phyloP scores from a whole-genome alignment of 164 flowering plant species.

The Liriodendron chinense region DNA sequence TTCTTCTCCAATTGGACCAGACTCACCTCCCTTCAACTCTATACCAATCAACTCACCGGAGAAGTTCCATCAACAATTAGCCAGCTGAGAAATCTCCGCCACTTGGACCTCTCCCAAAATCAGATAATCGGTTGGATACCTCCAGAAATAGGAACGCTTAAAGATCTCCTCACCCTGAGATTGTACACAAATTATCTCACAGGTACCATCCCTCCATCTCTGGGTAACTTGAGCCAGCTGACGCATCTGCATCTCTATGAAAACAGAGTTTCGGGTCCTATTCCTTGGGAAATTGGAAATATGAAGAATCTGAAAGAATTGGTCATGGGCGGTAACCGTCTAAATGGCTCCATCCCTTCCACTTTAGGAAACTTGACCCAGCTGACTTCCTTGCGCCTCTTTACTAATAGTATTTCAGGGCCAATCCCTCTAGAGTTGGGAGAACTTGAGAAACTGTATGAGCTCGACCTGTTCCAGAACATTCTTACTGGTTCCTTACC shows the following conservation, averaged over 20 bases:
- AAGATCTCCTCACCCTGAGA: slow-evolving; percentile 23
- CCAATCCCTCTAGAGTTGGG: slow-evolving; percentile 20
- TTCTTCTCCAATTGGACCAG: slow-evolving; percentile 15
- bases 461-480: background rate
- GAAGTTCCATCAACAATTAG: slow-evolving; percentile 14
- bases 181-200: slow-evolving; percentile 51
- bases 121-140: slow-evolving; percentile 1
- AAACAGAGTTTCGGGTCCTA: slow-evolving; percentile 15
- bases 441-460: background rate
- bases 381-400: slow-evolving; percentile 3
- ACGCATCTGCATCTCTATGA: slow-evolving; percentile 18
- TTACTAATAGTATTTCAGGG: slow-evolving; percentile 18
- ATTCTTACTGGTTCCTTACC: background rate
- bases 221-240: slow-evolving; percentile 22
- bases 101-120: slow-evolving; percentile 11
- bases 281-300: slow-evolving; percentile 30
- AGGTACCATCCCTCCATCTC: slow-evolving; percentile 49
- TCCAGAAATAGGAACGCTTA: slow-evolving; percentile 28
- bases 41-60: too few relatives aligned
- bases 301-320: background rate
- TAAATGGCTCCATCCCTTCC: slow-evolving; percentile 4
- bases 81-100: slow-evolving; percentile 1
- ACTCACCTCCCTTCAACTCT: slow-evolving; percentile 11
- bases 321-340: background rate
- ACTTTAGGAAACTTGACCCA: slow-evolving; percentile 17